phyloP scores from a whole-genome alignment of 345 rosid genomes.

The Cardamine resedifolia region DNA sequence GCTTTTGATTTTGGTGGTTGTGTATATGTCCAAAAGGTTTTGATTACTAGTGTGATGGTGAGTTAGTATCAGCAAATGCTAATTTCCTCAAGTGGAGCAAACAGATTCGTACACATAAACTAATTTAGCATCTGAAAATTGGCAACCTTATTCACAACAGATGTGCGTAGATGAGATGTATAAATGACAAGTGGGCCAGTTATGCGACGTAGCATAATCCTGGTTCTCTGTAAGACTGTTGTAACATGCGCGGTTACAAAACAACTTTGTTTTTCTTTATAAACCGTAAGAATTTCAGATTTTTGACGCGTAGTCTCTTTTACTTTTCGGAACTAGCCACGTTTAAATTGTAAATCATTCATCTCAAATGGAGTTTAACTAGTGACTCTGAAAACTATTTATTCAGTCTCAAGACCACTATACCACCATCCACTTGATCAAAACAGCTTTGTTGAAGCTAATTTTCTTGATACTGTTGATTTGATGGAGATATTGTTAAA shows the following conservation, averaged over 20 bases:
- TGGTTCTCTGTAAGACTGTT: not conserved
- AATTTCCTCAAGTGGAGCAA: slow-evolving; percentile 8
- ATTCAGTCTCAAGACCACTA: too few relatives aligned
- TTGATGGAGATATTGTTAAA: not conserved
- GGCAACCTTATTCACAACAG: not conserved
- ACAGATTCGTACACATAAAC: slow-evolving; percentile 22
- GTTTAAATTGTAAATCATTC: too few relatives aligned
- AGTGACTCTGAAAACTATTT: too few relatives aligned
- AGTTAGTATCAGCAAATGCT: slow-evolving; percentile 16
- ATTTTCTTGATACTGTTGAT: slow-evolving; percentile 3
- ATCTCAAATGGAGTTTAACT: too few relatives aligned
- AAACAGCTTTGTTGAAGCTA: not conserved
- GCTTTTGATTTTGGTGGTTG: not conserved
- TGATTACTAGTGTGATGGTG: slow-evolving; percentile 10
- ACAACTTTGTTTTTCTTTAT: too few relatives aligned
- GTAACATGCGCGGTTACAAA: not conserved
- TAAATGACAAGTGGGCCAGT: slow-evolving; percentile 3
- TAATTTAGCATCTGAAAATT: not conserved
- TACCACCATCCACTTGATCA: too few relatives aligned
- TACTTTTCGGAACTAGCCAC: too few relatives aligned
- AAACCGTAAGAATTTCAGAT: too few relatives aligned
- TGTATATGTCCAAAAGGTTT: not conserved
- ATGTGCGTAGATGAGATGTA: not conserved
- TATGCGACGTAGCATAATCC: slow-evolving; percentile 2
- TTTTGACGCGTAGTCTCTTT: too few relatives aligned